Conservation (phyloP, 345 rosid species). For the Eucalyptus curtisii region DNA sequence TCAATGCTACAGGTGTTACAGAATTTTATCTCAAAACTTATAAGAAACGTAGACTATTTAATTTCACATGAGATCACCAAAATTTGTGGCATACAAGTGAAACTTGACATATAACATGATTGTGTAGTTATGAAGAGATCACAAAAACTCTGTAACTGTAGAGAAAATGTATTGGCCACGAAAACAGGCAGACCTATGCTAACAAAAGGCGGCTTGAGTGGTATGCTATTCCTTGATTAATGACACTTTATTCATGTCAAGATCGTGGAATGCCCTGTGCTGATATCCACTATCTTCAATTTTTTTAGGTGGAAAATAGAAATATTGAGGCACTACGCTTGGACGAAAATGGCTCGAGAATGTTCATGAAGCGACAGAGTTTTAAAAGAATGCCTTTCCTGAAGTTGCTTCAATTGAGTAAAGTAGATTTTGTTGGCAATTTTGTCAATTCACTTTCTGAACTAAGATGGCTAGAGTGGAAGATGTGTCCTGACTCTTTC, state of each 20-base stretch:
- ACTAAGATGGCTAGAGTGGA: neutral
- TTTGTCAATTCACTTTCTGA: neutral
- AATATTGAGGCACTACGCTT: neutral
- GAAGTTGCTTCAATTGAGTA: neutral
- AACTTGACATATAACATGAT: too few species aligned
- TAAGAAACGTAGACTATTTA: too few species aligned
- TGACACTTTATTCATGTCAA: neutral
- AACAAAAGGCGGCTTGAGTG: neutral
- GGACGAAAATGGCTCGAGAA: neutral
- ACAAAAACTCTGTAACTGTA: neutral
- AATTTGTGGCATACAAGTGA: too few species aligned
- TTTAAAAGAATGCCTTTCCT: neutral
- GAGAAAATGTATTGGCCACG: neutral
- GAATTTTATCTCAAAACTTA: too few species aligned
- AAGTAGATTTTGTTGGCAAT: neutral
- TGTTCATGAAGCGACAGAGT: accelerated
- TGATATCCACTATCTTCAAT: neutral
- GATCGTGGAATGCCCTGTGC: neutral
- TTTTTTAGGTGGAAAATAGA: neutral
- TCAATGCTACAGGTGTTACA: too few species aligned
- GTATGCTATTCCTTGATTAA: neutral
- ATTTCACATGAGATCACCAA: too few species aligned
- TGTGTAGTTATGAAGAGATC: neutral
- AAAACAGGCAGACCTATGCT: neutral
- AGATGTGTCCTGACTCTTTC: accelerated